phyloP scores from a whole-genome alignment of 2,329 filamentous ascomycete species.

The Plenodomus lindquistii region DNA sequence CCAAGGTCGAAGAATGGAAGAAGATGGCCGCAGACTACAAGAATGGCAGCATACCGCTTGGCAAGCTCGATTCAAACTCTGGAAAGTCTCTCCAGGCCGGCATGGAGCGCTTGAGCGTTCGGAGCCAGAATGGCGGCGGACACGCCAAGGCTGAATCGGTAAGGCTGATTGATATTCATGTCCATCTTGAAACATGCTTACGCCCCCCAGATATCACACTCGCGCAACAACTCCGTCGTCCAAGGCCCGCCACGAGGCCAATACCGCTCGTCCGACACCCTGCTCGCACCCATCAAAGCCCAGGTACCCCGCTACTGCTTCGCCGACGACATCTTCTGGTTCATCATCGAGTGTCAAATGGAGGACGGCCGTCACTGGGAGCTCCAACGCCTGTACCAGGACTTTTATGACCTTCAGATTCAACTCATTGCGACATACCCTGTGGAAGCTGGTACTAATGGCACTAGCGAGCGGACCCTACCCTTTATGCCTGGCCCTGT shows the following conservation, averaged over 20 bases:
- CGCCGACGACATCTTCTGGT: slow-evolving; percentile 98
- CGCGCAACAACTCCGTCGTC: slow-evolving; percentile 40
- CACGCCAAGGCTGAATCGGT: slow-evolving; percentile 34
- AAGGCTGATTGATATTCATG: slow-evolving; percentile 20
- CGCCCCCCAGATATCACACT: slow-evolving; percentile 31
- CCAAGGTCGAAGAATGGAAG: slow-evolving; percentile 98
- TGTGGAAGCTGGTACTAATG: slow-evolving; percentile 85
- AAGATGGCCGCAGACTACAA: slow-evolving; percentile 99
- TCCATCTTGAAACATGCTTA: slow-evolving; percentile 10
- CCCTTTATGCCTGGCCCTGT: slow-evolving; percentile 99
- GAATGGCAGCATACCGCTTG: slow-evolving; percentile 95
- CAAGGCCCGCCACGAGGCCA: slow-evolving; percentile 49
- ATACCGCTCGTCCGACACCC: slow-evolving; percentile 44
- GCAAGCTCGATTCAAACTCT: slow-evolving; percentile 72
- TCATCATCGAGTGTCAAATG: slow-evolving; percentile 88
- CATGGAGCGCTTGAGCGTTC: slow-evolving; percentile 77
- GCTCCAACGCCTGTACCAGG: slow-evolving; percentile 91
- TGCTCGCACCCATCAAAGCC: slow-evolving; percentile 78
- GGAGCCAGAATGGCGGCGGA: slow-evolving; percentile 37
- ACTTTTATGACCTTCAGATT: slow-evolving; percentile 99
- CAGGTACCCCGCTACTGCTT: slow-evolving; percentile 93
- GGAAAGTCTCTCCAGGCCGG: slow-evolving; percentile 58
- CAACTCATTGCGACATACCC: slow-evolving; percentile 90
- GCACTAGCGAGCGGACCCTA: slow-evolving; percentile 72
- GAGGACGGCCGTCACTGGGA: slow-evolving; percentile 94